Conservation (phyloP, 805 yeast species). For the Starmerella vitae region DNA sequence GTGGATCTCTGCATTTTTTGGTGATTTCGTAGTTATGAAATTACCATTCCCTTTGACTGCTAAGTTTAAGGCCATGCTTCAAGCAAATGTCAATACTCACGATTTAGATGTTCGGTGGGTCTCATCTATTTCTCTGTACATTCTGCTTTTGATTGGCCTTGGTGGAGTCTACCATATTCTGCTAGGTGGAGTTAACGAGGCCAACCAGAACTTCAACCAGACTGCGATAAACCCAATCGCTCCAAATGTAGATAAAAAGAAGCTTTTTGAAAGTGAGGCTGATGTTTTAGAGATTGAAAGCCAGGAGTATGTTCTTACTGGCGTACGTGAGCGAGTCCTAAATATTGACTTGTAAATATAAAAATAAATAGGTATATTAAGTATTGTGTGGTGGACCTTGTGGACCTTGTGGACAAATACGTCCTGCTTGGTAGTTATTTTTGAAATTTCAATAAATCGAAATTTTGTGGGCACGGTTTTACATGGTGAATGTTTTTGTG, state of each 20-base stretch:
- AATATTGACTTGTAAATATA: conserved; percentile 5
- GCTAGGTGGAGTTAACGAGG: conserved; percentile 34
- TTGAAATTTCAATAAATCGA: too few species aligned
- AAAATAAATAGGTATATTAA: neutral
- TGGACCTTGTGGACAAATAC: neutral
- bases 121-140: conserved; percentile 89
- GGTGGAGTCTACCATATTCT: conserved; percentile 63
- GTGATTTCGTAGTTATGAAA: conserved; percentile 76
- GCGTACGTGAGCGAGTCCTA: conserved; percentile 43
- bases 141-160: conserved; percentile 73
- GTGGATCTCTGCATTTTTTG: conserved; percentile 88
- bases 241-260: conserved; percentile 39
- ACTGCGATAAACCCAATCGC: conserved; percentile 17
- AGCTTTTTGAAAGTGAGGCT: conserved; percentile 53
- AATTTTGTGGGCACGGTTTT: neutral
- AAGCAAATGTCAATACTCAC: conserved; percentile 68
- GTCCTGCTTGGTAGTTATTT: neutral
- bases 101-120: conserved; percentile 88
- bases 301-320: conserved; percentile 43
- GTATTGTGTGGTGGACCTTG: too few species aligned
- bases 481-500: conserved; percentile 18
- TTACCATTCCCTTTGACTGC: conserved; percentile 85
- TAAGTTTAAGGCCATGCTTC: conserved; percentile 84
- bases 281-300: conserved; percentile 56
- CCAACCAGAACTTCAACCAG: conserved; percentile 22